Conservation (phyloP, 768 basidiomycete species). For the Termitomyces sp. region DNA sequence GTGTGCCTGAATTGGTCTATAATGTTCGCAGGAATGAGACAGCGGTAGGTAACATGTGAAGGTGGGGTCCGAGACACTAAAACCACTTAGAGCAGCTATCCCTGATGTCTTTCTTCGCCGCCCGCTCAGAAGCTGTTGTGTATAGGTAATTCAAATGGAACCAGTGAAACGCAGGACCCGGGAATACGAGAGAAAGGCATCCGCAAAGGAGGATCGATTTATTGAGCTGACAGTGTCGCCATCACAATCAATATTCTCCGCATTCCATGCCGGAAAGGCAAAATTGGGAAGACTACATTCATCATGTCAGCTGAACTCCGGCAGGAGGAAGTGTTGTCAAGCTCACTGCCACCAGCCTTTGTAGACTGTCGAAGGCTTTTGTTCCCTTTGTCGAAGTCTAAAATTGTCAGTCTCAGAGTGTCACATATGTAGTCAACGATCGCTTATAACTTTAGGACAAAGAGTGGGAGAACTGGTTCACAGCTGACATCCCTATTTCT, state of each 20-base stretch:
- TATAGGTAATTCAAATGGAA: neutral
- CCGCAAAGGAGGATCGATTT: slow-evolving; percentile 1
- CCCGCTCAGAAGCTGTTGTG: slow-evolving; percentile 1
- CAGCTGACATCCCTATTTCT: neutral
- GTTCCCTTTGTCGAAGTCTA: neutral
- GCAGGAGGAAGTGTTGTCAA: neutral
- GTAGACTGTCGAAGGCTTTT: neutral
- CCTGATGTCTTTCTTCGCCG: neutral
- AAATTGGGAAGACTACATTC: slow-evolving; percentile 6
- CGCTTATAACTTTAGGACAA: neutral
- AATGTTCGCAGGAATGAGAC: slow-evolving; percentile 3
- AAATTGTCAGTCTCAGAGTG: neutral
- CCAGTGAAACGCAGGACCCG: slow-evolving; percentile 1
- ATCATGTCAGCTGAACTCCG: slow-evolving; percentile 8
- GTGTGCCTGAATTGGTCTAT: neutral
- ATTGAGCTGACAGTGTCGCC: slow-evolving; percentile 4
- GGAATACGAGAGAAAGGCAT: neutral
- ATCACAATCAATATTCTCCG: neutral
- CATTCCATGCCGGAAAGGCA: neutral
- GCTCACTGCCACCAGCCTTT: slow-evolving; percentile 1
- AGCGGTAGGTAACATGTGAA: slow-evolving; percentile 7
- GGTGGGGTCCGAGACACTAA: slow-evolving; percentile 6
- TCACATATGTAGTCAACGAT: neutral
- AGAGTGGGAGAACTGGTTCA: neutral
- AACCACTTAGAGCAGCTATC: neutral